Evolutionary conservation across 225 moss, liverwort and hornwort genomes (phyloP).

Genomic region (Physcomitrellopsis africana): DNA sequence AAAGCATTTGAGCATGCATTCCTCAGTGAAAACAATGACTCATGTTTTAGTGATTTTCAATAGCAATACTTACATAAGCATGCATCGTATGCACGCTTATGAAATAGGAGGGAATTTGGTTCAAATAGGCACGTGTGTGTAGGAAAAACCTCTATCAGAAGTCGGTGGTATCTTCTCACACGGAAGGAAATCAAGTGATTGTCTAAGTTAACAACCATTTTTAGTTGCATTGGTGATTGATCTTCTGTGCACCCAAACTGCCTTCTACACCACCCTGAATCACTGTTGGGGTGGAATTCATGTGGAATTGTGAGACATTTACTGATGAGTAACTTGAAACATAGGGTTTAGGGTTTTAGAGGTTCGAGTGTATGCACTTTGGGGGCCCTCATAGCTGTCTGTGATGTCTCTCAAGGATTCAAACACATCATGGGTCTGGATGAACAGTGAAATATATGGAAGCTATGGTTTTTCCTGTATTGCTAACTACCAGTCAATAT

Average conservation of each 20-base stretch:
- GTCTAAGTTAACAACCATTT: not conserved
- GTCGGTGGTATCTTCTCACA: not conserved
- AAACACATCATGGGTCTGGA: not conserved
- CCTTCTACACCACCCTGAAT: no score
- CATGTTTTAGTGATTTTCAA: not conserved
- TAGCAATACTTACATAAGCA: not conserved
- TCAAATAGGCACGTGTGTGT: not conserved
- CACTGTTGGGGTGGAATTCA: no score
- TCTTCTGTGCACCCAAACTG: not conserved
- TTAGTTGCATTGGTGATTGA: not conserved
- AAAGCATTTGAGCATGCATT: not conserved
- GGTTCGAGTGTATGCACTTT: not conserved
- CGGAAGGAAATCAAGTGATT: not conserved
- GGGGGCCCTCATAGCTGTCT: not conserved
- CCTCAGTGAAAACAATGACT: not conserved
- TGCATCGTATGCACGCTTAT: not conserved
- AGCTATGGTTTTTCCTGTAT: not conserved
- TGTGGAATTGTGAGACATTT: not conserved
- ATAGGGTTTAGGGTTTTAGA: slow-evolving; percentile 47
- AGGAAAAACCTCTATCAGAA: not conserved
- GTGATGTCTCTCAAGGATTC: slow-evolving; percentile 1
- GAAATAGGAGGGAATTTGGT: not conserved
- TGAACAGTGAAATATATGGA: not conserved
- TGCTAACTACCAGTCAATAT: not conserved
- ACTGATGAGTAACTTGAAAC: not conserved